phyloP scores from a whole-genome alignment of 768 basidiomycete genomes.

The Mycena galopus region DNA sequence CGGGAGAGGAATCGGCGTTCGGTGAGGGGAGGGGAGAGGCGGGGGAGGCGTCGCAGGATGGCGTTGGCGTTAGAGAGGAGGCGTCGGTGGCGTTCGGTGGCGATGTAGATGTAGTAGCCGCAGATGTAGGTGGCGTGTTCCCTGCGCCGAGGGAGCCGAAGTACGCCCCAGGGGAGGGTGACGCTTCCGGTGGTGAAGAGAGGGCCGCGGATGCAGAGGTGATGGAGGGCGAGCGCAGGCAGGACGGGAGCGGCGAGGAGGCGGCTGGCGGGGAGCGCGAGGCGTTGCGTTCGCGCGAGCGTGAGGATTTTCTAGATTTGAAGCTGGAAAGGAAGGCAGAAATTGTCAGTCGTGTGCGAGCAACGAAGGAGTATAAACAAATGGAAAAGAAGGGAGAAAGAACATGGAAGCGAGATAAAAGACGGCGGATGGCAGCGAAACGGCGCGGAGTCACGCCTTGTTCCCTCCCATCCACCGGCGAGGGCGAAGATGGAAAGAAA shows the following conservation, averaged over 20 bases:
- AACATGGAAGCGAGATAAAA: background rate
- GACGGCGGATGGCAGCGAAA: too few relatives aligned
- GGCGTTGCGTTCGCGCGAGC: slow-evolving; percentile 24
- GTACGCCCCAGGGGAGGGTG: too few relatives aligned
- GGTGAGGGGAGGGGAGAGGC: too few relatives aligned
- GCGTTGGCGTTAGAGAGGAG: background rate
- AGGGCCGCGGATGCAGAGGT: background rate
- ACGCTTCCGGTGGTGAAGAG: background rate
- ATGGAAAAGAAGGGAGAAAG: too few relatives aligned
- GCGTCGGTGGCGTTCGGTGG: background rate
- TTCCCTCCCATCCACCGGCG: too few relatives aligned
- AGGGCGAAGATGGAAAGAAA: too few relatives aligned
- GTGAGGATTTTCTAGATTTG: slow-evolving; percentile 30
- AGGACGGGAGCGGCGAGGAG: slow-evolving; percentile 10
- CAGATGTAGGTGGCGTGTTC: background rate
- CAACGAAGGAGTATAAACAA: too few relatives aligned
- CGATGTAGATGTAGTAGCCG: background rate
- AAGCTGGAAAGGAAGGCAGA: slow-evolving; percentile 18
- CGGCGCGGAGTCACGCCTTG: too few relatives aligned
- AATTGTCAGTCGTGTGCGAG: background rate
- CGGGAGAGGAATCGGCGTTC: background rate
- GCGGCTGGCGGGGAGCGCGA: slow-evolving; percentile 33
- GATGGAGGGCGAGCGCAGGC: slow-evolving; percentile 46
- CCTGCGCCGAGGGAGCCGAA: background rate
- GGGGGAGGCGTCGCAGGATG: background rate